Evolutionary conservation across 2,329 filamentous ascomycete species (phyloP).

Genomic region (Emericellopsis cladophorae): DNA sequence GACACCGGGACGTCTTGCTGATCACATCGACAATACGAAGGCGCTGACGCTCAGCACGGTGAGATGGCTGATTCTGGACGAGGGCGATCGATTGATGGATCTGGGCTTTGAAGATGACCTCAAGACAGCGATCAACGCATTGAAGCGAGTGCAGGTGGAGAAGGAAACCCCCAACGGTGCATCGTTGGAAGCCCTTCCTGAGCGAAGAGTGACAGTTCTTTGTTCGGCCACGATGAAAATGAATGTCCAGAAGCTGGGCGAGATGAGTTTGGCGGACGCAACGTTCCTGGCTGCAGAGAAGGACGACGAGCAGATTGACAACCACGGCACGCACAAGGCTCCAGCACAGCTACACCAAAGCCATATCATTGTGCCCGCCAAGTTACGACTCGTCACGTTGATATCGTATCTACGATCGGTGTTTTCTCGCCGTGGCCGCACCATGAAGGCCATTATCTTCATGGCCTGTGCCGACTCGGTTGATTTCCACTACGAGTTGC

Average conservation of each 20-base stretch:
- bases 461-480: constrained; percentile 95
- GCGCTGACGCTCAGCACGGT: constrained; percentile 80
- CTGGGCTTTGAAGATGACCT: constrained; percentile 93
- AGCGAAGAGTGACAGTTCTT: constrained; percentile 71
- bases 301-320: constrained; percentile 24
- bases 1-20: constrained; percentile 79
- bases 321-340: constrained; percentile 50
- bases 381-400: constrained; percentile 80
- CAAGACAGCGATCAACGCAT: constrained; percentile 68
- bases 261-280: constrained; percentile 90
- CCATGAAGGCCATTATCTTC: constrained; percentile 96
- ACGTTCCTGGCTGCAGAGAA: constrained; percentile 66
- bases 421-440: constrained; percentile 76
- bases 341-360: constrained; percentile 91
- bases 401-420: constrained; percentile 74
- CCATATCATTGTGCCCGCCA: constrained; percentile 77
- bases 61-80: constrained; percentile 87
- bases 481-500: constrained; percentile 86
- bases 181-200: constrained; percentile 52
- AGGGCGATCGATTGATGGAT: constrained; percentile 97
- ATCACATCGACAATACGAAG: constrained; percentile 88
- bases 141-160: constrained; percentile 52
- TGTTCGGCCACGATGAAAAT: constrained; percentile 98
- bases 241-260: constrained; percentile 85
- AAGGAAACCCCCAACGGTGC: constrained; percentile 46